Evolutionary conservation across 192 early-diverging fungal genomes (phyloP).

Genomic region (Chytriomyces sp.): DNA sequence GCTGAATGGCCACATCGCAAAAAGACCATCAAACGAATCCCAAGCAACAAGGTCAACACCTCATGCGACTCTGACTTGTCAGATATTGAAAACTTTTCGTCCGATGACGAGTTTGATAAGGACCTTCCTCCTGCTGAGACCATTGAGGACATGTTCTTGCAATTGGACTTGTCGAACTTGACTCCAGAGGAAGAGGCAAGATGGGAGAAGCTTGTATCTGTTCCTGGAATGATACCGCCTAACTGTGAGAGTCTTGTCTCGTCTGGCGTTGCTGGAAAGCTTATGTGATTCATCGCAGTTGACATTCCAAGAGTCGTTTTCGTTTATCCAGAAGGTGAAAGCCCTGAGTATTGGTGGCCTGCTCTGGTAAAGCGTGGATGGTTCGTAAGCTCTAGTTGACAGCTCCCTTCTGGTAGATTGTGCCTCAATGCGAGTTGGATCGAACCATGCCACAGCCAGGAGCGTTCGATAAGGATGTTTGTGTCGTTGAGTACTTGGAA

Average conservation of each 20-base stretch:
- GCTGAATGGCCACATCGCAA: slow-evolving; percentile 46
- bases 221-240: slow-evolving; percentile 20
- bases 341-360: slow-evolving; percentile 43
- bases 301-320: slow-evolving; percentile 31
- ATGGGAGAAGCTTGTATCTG: slow-evolving; percentile 20
- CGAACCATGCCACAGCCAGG: slow-evolving; percentile 30
- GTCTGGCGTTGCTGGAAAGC: background rate
- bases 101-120: background rate
- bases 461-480: slow-evolving; percentile 13
- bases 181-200: slow-evolving; percentile 12
- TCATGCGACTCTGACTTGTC: slow-evolving; percentile 19
- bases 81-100: slow-evolving; percentile 23
- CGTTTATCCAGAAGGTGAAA: slow-evolving; percentile 37
- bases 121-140: background rate
- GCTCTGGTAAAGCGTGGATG: slow-evolving; percentile 36
- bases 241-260: background rate
- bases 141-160: slow-evolving; percentile 22
- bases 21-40: too few species aligned
- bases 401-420: slow-evolving; percentile 7
- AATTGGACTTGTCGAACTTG: slow-evolving; percentile 1
- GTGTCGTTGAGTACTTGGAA: slow-evolving; percentile 40
- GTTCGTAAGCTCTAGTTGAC: background rate
- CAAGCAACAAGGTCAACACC: background rate
- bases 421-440: slow-evolving; percentile 34
- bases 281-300: slow-evolving; percentile 6